phyloP scores from a whole-genome alignment of 2,329 filamentous ascomycete genomes.

The Epichloe sp. region DNA sequence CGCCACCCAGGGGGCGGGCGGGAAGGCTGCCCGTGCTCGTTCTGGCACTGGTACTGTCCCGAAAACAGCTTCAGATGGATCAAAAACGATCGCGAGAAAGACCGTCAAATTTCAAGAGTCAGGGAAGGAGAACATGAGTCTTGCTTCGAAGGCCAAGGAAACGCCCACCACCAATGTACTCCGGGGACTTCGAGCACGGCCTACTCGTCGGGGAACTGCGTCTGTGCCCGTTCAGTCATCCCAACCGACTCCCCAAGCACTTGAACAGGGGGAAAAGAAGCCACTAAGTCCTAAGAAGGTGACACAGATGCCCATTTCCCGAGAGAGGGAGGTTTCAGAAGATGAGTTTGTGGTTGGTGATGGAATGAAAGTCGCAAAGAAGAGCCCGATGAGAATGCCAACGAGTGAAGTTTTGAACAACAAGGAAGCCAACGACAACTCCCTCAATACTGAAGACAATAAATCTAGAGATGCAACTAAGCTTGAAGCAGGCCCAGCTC shows the following conservation, averaged over 20 bases:
- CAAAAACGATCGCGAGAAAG: conserved; percentile 41
- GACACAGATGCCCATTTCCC: conserved; percentile 38
- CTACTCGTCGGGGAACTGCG: conserved; percentile 29
- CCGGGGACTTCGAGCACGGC: conserved; percentile 23
- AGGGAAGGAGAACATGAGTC: conserved; percentile 50
- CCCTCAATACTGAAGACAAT: conserved; percentile 8
- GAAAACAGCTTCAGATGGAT: conserved; percentile 19
- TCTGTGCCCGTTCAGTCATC: conserved; percentile 21
- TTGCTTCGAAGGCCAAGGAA: conserved; percentile 25
- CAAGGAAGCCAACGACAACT: neutral
- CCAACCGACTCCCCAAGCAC: no score
- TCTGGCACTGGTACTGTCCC: conserved; percentile 11
- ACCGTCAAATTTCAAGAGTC: conserved; percentile 50
- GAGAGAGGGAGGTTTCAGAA: conserved; percentile 36
- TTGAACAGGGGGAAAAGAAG: conserved; percentile 21
- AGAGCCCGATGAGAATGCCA: conserved; percentile 8
- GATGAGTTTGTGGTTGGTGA: conserved; percentile 43
- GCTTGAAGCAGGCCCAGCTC: neutral
- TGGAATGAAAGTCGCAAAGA: conserved; percentile 13
- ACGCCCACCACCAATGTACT: conserved; percentile 17
- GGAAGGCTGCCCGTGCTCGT: conserved; percentile 19
- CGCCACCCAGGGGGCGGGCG: conserved; percentile 14
- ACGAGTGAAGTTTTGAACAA: neutral
- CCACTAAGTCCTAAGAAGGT: conserved; percentile 54
- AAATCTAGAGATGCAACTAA: conserved; percentile 2